Base-by-base conservation (phyloP, 1,284 basidiomycete species). In the Pascua guehoae region DNA sequence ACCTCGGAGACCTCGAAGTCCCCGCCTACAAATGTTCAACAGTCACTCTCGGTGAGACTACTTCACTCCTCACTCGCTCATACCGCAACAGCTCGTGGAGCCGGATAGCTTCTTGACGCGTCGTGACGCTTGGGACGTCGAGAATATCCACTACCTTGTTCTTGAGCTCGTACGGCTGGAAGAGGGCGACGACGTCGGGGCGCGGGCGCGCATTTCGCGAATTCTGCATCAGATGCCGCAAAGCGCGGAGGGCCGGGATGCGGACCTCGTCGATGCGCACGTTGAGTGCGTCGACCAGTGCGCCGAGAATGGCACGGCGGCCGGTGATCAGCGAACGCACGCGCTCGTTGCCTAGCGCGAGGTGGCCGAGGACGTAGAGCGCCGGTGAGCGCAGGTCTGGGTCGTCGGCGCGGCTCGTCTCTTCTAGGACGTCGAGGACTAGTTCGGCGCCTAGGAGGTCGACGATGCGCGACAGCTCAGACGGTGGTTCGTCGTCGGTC, bases 201-300 rank as follows among this genome's bases (percentile, higher is more conserved):
- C 72, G 57, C 2, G 73, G 72, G 40, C 65, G 64, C 40, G 50
- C 51, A 17, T 60, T 60, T 11, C 68, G 65, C 53, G 68, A 71
- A 18, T 67, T 66, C 59, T 75, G 72, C 50, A 76, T 58, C 14
- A 78, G 63, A 47, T 77, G 72, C 42, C 67, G 63, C 4, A 75
- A 61, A 0, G 66, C 62, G n/a, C 66, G 61, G 9, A 77, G 57
- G 7, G 74, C 65, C 1, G 74, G 70, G 37, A 70, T 55, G 50
- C 74, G 72, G 52, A 75, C 55, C 9, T 50, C 18, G 52, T 72
- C 67, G 42, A 53, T 65, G 54, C 51, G 50, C 38, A 46, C 24
- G 42, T 41, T 47, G 41, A 60, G 53, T n/a, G 60, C 49, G 8
- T 57, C 45, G 24, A 66, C 70, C 5, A 76, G 55, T 9, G 68